Evolutionary conservation across 805 yeast species (phyloP).

Genomic region (Wickerhamiella kazuoi): DNA sequence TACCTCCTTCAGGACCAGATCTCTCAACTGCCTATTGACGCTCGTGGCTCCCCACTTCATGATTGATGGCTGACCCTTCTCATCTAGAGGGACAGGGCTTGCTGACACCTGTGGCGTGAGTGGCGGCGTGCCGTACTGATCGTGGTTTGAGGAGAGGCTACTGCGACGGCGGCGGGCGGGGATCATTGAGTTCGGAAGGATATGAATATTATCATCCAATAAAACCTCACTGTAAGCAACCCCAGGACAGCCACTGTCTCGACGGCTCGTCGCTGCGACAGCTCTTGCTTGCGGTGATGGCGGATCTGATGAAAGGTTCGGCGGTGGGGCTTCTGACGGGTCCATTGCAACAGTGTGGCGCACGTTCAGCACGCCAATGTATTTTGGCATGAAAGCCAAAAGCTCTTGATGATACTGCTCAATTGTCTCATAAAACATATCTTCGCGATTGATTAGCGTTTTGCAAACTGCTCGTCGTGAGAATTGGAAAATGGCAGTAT

Average conservation of each 20-base stretch:
- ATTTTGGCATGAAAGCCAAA: conserved; percentile 74
- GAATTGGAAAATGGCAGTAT: conserved; percentile 87
- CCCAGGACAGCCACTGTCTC: neutral
- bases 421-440: conserved; percentile 77
- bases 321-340: neutral
- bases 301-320: neutral
- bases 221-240: conserved; percentile 31
- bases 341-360: conserved; percentile 37
- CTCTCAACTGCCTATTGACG: conserved; percentile 54
- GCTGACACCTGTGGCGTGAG: neutral
- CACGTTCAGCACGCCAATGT: conserved; percentile 87
- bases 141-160: neutral
- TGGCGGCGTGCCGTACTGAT: neutral
- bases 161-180: conserved; percentile 7
- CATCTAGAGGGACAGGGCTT: neutral
- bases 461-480: conserved; percentile 87
- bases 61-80: conserved; percentile 5
- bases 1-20: conserved; percentile 53
- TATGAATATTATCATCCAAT: conserved; percentile 79
- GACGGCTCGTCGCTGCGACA: neutral
- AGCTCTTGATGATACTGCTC: conserved; percentile 63
- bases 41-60: conserved; percentile 39
- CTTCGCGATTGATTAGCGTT: conserved; percentile 77
- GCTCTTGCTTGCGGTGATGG: neutral
- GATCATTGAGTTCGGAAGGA: conserved; percentile 69